Evolutionary conservation across 768 basidiomycete genomes (phyloP), one percentile per base, ranked within the genome.

Genomic region (Naganishia antarctica): DNA sequence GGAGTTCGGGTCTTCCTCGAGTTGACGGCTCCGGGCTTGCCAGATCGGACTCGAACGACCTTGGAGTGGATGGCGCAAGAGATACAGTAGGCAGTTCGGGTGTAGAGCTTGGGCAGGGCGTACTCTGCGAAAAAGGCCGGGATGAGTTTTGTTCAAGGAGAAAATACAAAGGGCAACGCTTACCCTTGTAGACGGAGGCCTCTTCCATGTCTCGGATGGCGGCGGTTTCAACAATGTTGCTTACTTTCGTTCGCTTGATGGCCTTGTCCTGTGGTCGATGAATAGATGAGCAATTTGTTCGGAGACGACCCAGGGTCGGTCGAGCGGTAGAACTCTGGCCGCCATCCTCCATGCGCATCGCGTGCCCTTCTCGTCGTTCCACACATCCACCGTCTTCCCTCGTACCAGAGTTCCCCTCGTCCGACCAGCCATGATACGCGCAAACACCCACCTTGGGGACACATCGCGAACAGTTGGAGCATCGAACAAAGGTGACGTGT

Each of bases 191-290:
- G 67, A 97, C 87, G 74, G 87, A 88, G 44, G 93, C 92, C 74
- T 98, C 96, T 77, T 87, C 90, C 78, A 99, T 89, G 82, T 99
- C 96, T 69, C 93, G 84, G 71, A 97, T 90, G 61, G 94, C 94
- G 47, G 96, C 96, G 76, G 90, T 90, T 85, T 98, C 94, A 64
- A 99, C 92, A 90, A 98, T 98, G 86, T 99, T 99, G 81, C 92
- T 86, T 76, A 98, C 94, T 41, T 93, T 96, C 85, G 94, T 94
- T 59, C 96, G 85, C 83, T 96, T 96, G 87, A 98, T 96, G 70
- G 94, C 94, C 85, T 98, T 98, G 84, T 98, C 94, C 84, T 98
- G n/a, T 9, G 16, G 21, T 8, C 44, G 44, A 29, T 3, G 23
- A n/a, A 57, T 18, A 15, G 26, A 51, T 25, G 53, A 32, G 53